These are phyloP conservation scores for Saccharomyces eubayanus DNA, from an alignment of 805 yeast species.

Conservation along the genomic window DNA sequence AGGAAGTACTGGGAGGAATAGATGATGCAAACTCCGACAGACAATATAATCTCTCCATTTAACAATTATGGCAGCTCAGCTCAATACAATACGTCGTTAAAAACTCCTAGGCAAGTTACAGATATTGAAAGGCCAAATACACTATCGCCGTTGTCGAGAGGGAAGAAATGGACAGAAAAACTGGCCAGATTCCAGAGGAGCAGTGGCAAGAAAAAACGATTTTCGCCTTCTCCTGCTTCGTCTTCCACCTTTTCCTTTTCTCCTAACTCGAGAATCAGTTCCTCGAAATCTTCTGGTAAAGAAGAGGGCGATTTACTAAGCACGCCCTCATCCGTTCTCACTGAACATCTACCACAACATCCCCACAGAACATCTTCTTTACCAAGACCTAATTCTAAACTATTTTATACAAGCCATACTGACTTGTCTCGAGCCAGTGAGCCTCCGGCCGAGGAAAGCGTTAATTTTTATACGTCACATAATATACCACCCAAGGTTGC, in stretches of 20 bases:
- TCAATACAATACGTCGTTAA: constrained; percentile 4
- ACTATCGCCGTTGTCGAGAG: constrained; percentile 14
- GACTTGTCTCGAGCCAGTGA: neutral
- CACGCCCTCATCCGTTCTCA: neutral
- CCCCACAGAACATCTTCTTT: constrained; percentile 24
- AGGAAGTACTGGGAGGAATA: neutral
- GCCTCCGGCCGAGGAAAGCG: neutral
- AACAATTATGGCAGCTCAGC: constrained; percentile 13
- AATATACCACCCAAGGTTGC: constrained; percentile 10
- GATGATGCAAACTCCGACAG: constrained; percentile 6
- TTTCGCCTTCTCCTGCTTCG: constrained; percentile 6
- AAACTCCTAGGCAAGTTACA: constrained; percentile 5
- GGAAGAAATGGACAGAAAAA: constrained; percentile 23
- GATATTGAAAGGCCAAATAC: constrained; percentile 1
- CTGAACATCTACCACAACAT: constrained; percentile 2
- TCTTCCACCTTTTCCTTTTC: constrained; percentile 1
- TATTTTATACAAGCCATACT: neutral
- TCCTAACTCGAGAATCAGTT: neutral
- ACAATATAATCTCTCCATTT: constrained; percentile 9
- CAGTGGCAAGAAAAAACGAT: constrained; percentile 7
- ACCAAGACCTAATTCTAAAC: constrained; percentile 19
- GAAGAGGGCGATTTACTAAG: neutral
- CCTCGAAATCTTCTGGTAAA: neutral
- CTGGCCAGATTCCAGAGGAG: constrained; percentile 14
- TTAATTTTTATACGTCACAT: neutral